These are phyloP conservation scores for Trypanosoma avium DNA, from an alignment of 208 protist genomes.

Conservation along the genomic window DNA sequence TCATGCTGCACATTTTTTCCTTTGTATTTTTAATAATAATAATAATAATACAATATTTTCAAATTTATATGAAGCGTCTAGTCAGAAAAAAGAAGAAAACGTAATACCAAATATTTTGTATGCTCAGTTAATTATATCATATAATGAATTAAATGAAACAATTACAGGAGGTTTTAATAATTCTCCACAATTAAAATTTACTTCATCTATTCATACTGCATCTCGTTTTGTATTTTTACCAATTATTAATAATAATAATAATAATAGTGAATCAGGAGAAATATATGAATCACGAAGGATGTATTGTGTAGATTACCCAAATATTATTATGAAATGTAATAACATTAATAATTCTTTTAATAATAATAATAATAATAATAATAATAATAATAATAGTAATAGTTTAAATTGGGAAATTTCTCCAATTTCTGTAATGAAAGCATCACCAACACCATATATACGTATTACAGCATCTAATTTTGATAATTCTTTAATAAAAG, in stretches of 20 bases:
- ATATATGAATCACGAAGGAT: not conserved
- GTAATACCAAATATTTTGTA: not conserved
- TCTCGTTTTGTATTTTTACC: slow-evolving; percentile 13
- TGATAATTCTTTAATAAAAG: not conserved
- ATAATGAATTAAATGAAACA: not conserved
- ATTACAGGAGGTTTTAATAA: not conserved
- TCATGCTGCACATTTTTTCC: slow-evolving; percentile 1
- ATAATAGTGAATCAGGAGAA: not conserved
- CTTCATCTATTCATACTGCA: not conserved
- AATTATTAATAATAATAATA: not conserved
- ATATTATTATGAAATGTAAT: not conserved
- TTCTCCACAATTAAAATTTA: slow-evolving; percentile 1
- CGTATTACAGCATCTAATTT: not conserved
- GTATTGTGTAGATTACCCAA: slow-evolving; percentile 5
- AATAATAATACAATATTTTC: not conserved
- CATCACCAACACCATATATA: not conserved
- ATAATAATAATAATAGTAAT: not conserved
- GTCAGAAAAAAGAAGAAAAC: too few species aligned
- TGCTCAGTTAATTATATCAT: slow-evolving; percentile 12
- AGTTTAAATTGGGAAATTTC: not conserved
- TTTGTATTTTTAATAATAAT: slow-evolving; percentile 7
- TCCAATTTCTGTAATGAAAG: not conserved
- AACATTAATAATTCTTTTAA: not conserved
- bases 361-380: slow-evolving; percentile 1
- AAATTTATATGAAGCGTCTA: too few species aligned